Conservation (phyloP, 2,329 filamentous ascomycete species). For the Colletotrichum sp. region DNA sequence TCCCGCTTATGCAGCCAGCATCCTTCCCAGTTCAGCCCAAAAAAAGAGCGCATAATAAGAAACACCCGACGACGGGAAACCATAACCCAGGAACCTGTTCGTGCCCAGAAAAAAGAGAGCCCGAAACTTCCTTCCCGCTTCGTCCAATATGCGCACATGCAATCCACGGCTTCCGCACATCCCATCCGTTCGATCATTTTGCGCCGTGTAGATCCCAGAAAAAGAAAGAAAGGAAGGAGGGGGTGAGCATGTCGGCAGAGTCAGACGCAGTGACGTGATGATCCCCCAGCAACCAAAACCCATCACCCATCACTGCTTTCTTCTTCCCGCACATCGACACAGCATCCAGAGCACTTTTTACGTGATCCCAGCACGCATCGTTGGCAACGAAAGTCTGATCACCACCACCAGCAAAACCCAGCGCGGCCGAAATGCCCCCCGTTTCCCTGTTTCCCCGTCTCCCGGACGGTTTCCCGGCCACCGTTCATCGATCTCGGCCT, state of each 20-base stretch:
- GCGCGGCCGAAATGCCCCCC: neutral
- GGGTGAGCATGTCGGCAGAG: neutral
- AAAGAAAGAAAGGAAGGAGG: neutral
- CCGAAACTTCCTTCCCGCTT: neutral
- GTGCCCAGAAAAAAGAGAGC: neutral
- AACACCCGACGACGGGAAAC: neutral
- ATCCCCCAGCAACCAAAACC: neutral
- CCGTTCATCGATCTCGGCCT: neutral
- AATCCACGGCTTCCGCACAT: neutral
- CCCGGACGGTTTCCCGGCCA: neutral
- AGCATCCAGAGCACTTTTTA: conserved; percentile 10
- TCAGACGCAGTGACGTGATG: conserved; percentile 6
- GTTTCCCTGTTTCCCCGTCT: neutral
- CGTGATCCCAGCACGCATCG: neutral
- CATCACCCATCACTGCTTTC: conserved; percentile 5
- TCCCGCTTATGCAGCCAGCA: neutral
- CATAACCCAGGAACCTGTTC: neutral
- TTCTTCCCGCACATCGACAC: neutral
- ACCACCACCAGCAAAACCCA: neutral
- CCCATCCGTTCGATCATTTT: neutral
- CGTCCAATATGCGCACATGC: neutral
- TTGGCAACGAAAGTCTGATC: neutral
- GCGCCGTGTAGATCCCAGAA: neutral
- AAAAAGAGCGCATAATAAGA: neutral
- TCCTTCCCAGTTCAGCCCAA: neutral